Conservation (phyloP, 2,329 filamentous ascomycete genomes). For the Aspergillus niger region DNA sequence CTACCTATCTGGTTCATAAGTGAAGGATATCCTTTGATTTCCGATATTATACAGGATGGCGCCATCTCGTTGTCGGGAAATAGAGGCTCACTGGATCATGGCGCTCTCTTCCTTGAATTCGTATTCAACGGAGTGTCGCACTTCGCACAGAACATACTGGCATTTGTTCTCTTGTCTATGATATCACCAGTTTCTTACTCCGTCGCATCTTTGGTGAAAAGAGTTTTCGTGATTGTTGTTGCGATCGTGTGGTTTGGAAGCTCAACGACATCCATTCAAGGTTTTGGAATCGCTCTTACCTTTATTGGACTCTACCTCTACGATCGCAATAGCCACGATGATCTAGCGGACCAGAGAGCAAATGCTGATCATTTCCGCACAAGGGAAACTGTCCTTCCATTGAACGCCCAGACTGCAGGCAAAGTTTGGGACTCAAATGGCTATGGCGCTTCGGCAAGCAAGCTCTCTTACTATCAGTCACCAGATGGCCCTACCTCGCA, state of each 20-base stretch:
- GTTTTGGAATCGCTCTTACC: constrained; percentile 80
- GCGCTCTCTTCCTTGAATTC: constrained; percentile 73
- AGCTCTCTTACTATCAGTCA: constrained; percentile 22
- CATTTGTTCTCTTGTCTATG: constrained; percentile 88
- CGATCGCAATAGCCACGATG: constrained; percentile 85
- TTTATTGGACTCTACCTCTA: constrained; percentile 94
- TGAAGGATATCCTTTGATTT: constrained; percentile 76
- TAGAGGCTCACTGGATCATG: constrained; percentile 69
- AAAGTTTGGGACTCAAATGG: constrained; percentile 41
- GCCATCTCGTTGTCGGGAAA: constrained; percentile 74
- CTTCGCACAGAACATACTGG: constrained; percentile 93
- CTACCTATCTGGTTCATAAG: constrained; percentile 90
- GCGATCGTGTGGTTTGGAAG: constrained; percentile 96
- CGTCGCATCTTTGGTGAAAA: constrained; percentile 92
- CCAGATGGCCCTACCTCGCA: constrained; percentile 22
- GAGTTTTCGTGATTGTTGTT: constrained; percentile 93
- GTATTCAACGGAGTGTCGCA: constrained; percentile 97
- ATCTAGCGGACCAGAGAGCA: constrained; percentile 81
- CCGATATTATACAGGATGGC: constrained; percentile 80
- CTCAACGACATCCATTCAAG: constrained; percentile 80
- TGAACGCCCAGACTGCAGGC: constrained; percentile 49
- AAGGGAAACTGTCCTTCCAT: constrained; percentile 66
- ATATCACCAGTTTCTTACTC: constrained; percentile 97
- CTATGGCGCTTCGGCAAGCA: constrained; percentile 36
- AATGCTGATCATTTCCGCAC: constrained; percentile 64